Evolutionary conservation across 2,329 filamentous ascomycete species (phyloP).

Genomic region (Cladophialophora exuberans): DNA sequence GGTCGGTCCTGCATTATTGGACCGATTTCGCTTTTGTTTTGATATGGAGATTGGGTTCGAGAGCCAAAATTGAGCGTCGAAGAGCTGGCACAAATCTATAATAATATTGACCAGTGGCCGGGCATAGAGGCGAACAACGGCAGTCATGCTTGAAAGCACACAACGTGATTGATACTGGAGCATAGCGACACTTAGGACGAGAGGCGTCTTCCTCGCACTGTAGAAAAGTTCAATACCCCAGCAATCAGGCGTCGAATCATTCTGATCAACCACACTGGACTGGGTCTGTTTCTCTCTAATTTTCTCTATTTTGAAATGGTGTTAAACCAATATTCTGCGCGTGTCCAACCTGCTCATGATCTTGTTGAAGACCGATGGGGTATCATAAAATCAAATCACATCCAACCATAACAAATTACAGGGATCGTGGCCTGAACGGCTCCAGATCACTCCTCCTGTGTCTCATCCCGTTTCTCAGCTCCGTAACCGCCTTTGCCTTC

Average conservation of each 20-base stretch:
- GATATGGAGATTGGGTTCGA: neutral
- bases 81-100: neutral
- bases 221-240: conserved; percentile 2
- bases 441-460: neutral
- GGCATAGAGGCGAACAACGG: neutral
- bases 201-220: too few relatives aligned
- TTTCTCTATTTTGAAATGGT: neutral
- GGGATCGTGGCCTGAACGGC: neutral
- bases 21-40: neutral
- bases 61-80: neutral
- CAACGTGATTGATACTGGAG: neutral
- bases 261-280: too few relatives aligned
- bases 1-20: neutral
- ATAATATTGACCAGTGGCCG: neutral
- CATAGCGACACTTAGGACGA: neutral
- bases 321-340: neutral
- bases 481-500: conserved; percentile 69
- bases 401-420: neutral
- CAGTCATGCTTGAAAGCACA: neutral
- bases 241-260: too few relatives aligned
- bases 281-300: neutral
- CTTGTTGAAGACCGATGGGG: conserved; percentile 34
- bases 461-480: conserved; percentile 48
- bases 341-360: conserved; percentile 14
- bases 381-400: conserved; percentile 15